Base-by-base conservation (phyloP, 768 basidiomycete species). In the Boletus rubescentipes region DNA sequence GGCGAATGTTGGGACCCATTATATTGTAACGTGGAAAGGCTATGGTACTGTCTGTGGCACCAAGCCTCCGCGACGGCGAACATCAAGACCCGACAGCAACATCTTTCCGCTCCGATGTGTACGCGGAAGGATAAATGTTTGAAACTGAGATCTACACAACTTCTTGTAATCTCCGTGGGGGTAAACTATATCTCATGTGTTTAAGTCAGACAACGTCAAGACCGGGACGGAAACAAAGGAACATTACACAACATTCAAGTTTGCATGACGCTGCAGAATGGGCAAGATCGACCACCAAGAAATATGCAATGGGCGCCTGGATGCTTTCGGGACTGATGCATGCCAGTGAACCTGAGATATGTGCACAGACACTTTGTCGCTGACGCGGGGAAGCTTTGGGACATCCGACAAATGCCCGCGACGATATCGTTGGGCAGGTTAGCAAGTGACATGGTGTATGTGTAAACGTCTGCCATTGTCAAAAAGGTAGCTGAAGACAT, bases 221-320 rank as follows among this genome's bases (percentile, higher is more conserved):
- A 21, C 20, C 38, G 38, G 3, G 21, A 21, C 37, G 39, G 18
- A 41, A 32, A 20, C 18, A 39, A 50, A 8, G 49, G 16, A 32
- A 34, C 3, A 30, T 35, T 26, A 35, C 9, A 39, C 12, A 43
- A 29, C 5, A 14, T 9, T 57, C 62, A n/a, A n/a, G n/a, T n/a
- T n/a, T n/a, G 10, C 48, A 74, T 64, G 36, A 67, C 51, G 10
- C 61, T n/a, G n/a, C 59, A n/a, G 53, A 64, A 18, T 61, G 65
- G 6, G 59, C 51, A 26, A 72, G 54, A 31, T 65, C 60, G 21
- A 74, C 57, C 2, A 30, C 46, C 34, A 75, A 47, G 8, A 59
- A 57, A 4, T 26, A 26, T n/a, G 58, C 42, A 41, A 67, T 67
- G 40, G 57, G 64, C 49, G 52, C n/a, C 18, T 44, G 11, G 29